Conservation (phyloP, 208 protist genomes). For the Leishmania tropica region DNA sequence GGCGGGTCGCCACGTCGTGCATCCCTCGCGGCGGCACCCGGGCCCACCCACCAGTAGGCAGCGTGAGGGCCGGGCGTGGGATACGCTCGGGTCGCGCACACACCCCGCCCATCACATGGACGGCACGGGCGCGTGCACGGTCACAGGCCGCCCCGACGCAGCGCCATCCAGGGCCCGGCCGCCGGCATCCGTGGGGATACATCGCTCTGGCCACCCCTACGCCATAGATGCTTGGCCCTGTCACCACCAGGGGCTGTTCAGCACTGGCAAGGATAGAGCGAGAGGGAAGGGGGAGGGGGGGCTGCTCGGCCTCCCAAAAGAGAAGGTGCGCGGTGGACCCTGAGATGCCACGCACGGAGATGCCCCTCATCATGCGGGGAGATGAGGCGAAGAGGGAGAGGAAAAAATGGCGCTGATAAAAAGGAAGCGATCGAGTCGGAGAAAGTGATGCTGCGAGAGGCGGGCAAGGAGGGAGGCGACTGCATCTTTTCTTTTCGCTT, state of each 20-base stretch:
- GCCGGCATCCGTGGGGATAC: neutral
- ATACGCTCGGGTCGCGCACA: neutral
- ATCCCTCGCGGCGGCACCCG: neutral
- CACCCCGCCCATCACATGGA: neutral
- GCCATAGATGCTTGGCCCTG: neutral
- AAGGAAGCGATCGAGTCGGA: too few relatives aligned
- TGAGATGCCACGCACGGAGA: neutral
- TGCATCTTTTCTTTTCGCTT: neutral
- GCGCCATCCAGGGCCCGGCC: neutral
- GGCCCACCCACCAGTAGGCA: neutral
- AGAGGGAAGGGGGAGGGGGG: neutral
- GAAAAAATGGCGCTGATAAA: too few relatives aligned
- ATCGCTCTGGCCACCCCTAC: neutral
- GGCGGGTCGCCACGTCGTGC: neutral
- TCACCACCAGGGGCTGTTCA: neutral
- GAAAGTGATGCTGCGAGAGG: too few relatives aligned
- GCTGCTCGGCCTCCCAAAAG: neutral
- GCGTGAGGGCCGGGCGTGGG: neutral
- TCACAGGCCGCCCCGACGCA: neutral
- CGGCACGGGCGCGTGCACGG: neutral
- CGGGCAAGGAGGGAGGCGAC: too few relatives aligned
- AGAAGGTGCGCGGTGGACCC: neutral
- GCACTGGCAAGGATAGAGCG: neutral
- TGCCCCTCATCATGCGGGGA: too few relatives aligned
- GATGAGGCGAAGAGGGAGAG: too few relatives aligned